Conservation (phyloP, 495 filamentous ascomycete genomes). For the Arthonia radiata region DNA sequence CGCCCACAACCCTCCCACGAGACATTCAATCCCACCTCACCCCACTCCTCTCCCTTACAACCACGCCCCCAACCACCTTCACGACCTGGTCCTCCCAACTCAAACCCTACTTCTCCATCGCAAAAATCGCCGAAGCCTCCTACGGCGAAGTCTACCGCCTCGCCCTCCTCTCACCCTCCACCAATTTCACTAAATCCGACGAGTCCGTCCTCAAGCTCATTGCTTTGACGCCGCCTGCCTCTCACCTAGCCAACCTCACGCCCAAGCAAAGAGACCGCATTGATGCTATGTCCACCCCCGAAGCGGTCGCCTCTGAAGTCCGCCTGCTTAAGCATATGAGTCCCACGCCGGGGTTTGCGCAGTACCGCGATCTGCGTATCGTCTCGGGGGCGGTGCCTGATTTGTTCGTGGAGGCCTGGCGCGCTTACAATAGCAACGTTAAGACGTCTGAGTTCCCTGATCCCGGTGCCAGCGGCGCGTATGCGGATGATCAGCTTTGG, state of each 20-base stretch:
- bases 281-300: constrained; percentile 21
- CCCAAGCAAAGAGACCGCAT: constrained; percentile 5
- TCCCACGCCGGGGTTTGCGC: constrained; percentile 68
- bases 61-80: constrained; percentile 16
- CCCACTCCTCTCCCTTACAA: too few species aligned
- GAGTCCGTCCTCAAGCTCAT: constrained; percentile 19
- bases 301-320: constrained; percentile 39
- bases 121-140: constrained; percentile 44
- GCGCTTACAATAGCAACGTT: constrained; percentile 28
- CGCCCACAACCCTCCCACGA: too few species aligned
- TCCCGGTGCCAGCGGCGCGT: constrained; percentile 23
- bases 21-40: too few species aligned
- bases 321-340: constrained; percentile 52
- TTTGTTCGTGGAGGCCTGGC: constrained; percentile 37
- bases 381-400: constrained; percentile 42
- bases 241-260: neutral
- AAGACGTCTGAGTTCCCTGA: constrained; percentile 40
- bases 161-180: constrained; percentile 11
- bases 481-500: constrained; percentile 39
- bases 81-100: constrained; percentile 26
- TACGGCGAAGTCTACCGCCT: constrained; percentile 45
- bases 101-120: constrained; percentile 20
- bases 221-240: constrained; percentile 11
- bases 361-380: constrained; percentile 57
- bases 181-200: constrained; percentile 17